A percentile compares a stretch with the other conserved stretches of the same genome.
Evolutionary conservation across 2,329 filamentous ascomycete genomes (phyloP).

Genomic region (Exophiala viscosa): DNA sequence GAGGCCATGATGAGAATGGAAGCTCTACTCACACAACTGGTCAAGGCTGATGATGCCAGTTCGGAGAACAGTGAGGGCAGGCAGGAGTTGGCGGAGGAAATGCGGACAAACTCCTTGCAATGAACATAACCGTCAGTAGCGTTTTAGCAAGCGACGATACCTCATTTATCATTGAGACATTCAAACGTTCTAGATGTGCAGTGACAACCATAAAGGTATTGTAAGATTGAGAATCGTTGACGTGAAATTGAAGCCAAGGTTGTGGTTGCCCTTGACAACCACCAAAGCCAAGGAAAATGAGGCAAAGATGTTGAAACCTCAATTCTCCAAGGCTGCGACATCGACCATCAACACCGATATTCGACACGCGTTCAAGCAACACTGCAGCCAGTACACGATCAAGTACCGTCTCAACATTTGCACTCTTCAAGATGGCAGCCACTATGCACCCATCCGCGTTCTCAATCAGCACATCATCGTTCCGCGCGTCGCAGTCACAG

Average conservation of each 20-base stretch:
- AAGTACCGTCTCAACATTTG: no score
- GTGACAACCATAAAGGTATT: background rate
- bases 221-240: background rate
- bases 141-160: constrained; percentile 6
- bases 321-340: background rate
- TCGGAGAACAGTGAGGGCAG: constrained; percentile 17
- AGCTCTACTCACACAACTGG: constrained; percentile 21
- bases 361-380: background rate
- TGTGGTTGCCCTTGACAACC: constrained; percentile 7
- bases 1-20: constrained; percentile 26
- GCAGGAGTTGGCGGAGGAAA: constrained; percentile 13
- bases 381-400: background rate
- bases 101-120: constrained; percentile 8
- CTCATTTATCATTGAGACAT: background rate
- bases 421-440: constrained; percentile 12
- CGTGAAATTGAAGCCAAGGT: background rate
- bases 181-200: background rate
- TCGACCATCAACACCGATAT: constrained; percentile 1
- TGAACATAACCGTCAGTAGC: background rate
- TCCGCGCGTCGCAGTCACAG: constrained; percentile 27
- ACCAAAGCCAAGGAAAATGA: background rate
- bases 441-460: constrained; percentile 16
- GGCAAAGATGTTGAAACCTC: background rate
- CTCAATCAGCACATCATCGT: constrained; percentile 25
- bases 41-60: constrained; percentile 10